Conservation (phyloP, 331 rosid species). For the Telfairia occidentalis region DNA sequence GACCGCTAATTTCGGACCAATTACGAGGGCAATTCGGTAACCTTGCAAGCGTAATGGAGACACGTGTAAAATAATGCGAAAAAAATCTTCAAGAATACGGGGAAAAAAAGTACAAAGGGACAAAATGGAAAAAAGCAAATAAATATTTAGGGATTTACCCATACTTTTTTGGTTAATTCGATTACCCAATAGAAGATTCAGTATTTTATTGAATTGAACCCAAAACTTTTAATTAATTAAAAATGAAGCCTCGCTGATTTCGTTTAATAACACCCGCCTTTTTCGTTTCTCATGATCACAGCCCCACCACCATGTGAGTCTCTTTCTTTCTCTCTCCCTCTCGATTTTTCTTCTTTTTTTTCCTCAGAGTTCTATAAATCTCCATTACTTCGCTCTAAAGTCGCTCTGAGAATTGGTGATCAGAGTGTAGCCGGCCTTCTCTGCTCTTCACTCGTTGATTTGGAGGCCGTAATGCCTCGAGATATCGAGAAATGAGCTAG, state of each 20-base stretch:
- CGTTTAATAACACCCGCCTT: constrained; percentile 41
- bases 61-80: neutral
- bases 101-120: neutral
- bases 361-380: constrained; percentile 15
- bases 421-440: constrained; percentile 1
- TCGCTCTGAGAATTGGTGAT: constrained; percentile 2
- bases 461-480: neutral
- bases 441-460: neutral
- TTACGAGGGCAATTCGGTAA: neutral
- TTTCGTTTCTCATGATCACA: constrained; percentile 17
- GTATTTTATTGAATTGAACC: neutral
- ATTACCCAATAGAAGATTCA: neutral
- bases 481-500: constrained; percentile 25
- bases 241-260: neutral
- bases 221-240: neutral
- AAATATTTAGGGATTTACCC: constrained; percentile 8
- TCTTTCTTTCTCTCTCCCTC: constrained; percentile 12
- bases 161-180: constrained; percentile 26
- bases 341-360: neutral
- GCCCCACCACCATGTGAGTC: constrained; percentile 46
- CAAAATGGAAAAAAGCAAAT: constrained; percentile 21
- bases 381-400: constrained; percentile 1
- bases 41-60: neutral
- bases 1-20: neutral
- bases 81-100: neutral